These are phyloP conservation scores for Heritiera fomes DNA, from an alignment of 345 rosid species.

Conservation along the genomic window DNA sequence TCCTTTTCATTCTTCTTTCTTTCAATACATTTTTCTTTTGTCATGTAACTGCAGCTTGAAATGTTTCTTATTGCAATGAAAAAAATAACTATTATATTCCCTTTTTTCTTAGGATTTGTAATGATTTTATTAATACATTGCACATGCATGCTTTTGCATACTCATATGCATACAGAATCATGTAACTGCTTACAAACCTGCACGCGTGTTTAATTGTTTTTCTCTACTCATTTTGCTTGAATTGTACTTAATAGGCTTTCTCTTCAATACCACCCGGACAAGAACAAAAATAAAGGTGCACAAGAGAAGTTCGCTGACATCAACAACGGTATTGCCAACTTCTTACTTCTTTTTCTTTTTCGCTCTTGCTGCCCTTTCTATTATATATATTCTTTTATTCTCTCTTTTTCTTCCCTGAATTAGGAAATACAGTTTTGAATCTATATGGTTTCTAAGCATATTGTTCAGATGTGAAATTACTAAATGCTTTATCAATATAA, in stretches of 20 bases:
- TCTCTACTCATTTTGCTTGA: background rate
- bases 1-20: too few relatives aligned
- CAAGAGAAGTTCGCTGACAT: constrained; percentile 89
- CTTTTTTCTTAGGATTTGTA: too few relatives aligned
- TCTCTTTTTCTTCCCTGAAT: background rate
- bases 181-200: background rate
- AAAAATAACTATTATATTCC: too few relatives aligned
- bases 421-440: background rate
- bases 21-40: too few relatives aligned
- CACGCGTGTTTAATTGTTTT: background rate
- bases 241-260: constrained; percentile 58
- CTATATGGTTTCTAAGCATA: background rate
- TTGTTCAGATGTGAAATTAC: background rate
- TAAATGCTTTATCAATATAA: background rate
- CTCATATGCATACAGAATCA: too few relatives aligned
- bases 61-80: too few relatives aligned
- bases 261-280: constrained; percentile 87
- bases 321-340: constrained; percentile 63
- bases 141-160: too few relatives aligned
- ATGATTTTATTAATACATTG: too few relatives aligned
- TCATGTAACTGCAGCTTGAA: too few relatives aligned
- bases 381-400: background rate
- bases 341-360: constrained; percentile 10
- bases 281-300: constrained; percentile 81
- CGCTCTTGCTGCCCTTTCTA: background rate